Base-by-base conservation (phyloP, 192 early-diverging fungal species). In the Geosiphon pyriformis region DNA sequence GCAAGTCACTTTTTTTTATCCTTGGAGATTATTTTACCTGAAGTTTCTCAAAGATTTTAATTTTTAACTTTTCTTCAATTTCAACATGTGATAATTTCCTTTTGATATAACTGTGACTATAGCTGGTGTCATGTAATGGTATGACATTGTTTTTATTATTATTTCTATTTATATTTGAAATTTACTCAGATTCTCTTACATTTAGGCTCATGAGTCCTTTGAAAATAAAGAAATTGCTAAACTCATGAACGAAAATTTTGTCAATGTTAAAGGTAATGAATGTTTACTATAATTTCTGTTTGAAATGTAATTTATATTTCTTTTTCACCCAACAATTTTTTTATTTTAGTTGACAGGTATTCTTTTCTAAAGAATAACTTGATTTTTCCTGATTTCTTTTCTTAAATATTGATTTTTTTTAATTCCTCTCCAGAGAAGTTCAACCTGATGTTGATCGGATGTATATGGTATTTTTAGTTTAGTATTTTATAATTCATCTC, bases 71-170 rank as follows among this genome's bases (percentile, higher is more conserved):
- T 61, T 54, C 17, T 49, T 56, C 30, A 12, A 3, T 55, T 48
- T 23, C 20, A 33, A 34, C 18, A 50, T 52, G 10, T 25, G 18
- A 55, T 49, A 57, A 3, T 20, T n/a, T 50, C 34, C n/a, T 25
- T 46, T 46, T 26, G 3, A 58, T n/a, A 15, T 26, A 51, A 15
- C 54, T 56, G 42, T 3, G 2, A 3, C 20, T 25, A 37, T 51
- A 75, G 74, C 51, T 81, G 80, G 82, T 83, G 82, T 71, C 85
- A 87, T 74, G 86, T 86, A 6, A 88, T 88, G 86, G 70, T 71
- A 71, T 22, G 33, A 25, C 3, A n/a, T 49, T 20, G 22, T 30
- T 57, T 15, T n/a, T n/a, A n/a, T n/a, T n/a, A n/a, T n/a, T n/a
- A n/a, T n/a, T n/a, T n/a, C n/a, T n/a, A n/a, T n/a, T n/a, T n/a